Evolutionary conservation across 1,139 yeast species (phyloP).

Genomic region (Schwanniomyces etchellsii): DNA sequence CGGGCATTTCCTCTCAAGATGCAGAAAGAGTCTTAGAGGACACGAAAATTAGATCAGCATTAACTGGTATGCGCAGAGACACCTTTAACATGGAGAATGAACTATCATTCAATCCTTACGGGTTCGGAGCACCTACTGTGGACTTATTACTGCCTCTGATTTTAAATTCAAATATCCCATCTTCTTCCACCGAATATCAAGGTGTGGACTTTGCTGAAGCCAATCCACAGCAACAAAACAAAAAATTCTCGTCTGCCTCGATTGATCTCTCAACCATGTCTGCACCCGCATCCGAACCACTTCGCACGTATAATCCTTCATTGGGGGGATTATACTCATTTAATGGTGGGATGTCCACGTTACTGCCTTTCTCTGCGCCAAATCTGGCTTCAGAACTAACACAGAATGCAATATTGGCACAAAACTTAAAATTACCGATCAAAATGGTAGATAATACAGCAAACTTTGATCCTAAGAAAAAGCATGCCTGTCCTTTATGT

Average conservation of each 20-base stretch:
- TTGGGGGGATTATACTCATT: not conserved
- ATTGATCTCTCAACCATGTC: not conserved
- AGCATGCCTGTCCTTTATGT: slow-evolving; percentile 76
- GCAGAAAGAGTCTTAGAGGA: too few species aligned
- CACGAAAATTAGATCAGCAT: not conserved
- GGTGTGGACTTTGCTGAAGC: too few species aligned
- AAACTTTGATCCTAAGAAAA: slow-evolving; percentile 51
- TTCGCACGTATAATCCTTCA: too few species aligned
- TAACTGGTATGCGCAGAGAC: too few species aligned
- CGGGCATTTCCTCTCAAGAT: not conserved
- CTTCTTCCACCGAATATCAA: not conserved
- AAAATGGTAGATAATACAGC: slow-evolving; percentile 21
- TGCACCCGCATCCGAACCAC: not conserved
- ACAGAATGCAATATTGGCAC: not conserved
- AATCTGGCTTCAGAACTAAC: not conserved
- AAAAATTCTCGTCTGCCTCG: not conserved
- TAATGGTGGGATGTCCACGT: too few species aligned
- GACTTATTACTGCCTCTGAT: slow-evolving; percentile 1
- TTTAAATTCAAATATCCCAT: not conserved
- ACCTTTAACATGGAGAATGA: not conserved
- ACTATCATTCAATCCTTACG: not conserved
- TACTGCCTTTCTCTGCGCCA: not conserved
- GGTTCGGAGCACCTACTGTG: not conserved
- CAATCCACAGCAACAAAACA: not conserved
- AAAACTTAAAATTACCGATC: slow-evolving; percentile 12